phyloP scores from a whole-genome alignment of 2,329 filamentous ascomycete species.

The Colletotrichum musae region DNA sequence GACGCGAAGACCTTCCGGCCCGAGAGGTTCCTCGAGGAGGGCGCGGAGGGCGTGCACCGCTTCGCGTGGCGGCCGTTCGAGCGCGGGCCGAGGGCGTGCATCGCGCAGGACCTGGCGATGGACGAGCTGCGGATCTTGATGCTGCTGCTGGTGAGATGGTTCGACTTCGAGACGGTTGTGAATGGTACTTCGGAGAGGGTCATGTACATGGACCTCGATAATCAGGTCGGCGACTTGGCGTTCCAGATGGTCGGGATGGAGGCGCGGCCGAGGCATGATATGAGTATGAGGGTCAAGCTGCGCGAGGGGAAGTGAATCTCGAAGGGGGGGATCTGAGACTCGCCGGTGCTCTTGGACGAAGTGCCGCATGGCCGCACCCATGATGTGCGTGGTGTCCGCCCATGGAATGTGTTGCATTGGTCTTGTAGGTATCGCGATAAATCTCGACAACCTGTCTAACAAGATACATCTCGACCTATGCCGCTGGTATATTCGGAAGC shows the following conservation, averaged over 20 bases:
- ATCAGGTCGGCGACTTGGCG: conserved; percentile 43
- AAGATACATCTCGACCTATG: too few species aligned
- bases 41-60: conserved; percentile 35
- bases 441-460: too few species aligned
- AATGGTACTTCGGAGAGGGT: conserved; percentile 41
- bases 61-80: conserved; percentile 51
- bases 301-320: neutral
- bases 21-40: conserved; percentile 54
- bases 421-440: too few species aligned
- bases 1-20: conserved; percentile 56
- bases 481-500: too few species aligned
- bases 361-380: too few species aligned
- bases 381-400: too few species aligned
- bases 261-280: conserved; percentile 38
- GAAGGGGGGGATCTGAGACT: too few species aligned
- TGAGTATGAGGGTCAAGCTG: conserved; percentile 36
- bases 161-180: conserved; percentile 45
- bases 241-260: conserved; percentile 42
- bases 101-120: conserved; percentile 53
- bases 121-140: conserved; percentile 49
- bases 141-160: conserved; percentile 43
- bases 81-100: conserved; percentile 52
- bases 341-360: too few species aligned
- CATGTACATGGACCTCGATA: conserved; percentile 46
- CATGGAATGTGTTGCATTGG: too few species aligned